These are phyloP conservation scores for Pedinophyceae sp. DNA, from an alignment of 139 green algal species.

Conservation along the genomic window DNA sequence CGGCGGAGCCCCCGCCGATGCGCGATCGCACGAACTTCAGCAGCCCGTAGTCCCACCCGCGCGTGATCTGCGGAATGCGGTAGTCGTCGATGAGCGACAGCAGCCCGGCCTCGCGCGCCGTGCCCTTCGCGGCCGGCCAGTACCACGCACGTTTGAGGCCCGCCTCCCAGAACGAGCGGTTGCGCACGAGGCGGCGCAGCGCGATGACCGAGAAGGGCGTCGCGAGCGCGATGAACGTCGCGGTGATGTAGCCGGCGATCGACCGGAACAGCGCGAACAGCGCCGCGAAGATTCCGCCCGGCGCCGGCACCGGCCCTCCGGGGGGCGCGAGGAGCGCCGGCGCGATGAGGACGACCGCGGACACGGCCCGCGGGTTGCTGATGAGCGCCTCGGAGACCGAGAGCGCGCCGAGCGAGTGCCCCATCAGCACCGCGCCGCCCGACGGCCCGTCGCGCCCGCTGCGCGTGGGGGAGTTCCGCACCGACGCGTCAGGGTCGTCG, in stretches of 20 bases:
- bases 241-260: neutral
- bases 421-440: slow-evolving; percentile 34
- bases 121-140: too few relatives aligned
- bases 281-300: neutral
- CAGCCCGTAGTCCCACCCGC: slow-evolving; percentile 58
- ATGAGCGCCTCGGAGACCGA: slow-evolving; percentile 39
- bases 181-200: neutral
- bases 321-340: slow-evolving; percentile 47
- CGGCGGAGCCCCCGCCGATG: too few relatives aligned
- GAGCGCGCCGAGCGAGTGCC: slow-evolving; percentile 54
- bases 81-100: slow-evolving; percentile 59
- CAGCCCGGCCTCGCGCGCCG: too few relatives aligned
- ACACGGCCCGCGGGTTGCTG: slow-evolving; percentile 14
- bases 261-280: neutral
- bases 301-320: too few relatives aligned
- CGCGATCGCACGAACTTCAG: slow-evolving; percentile 37
- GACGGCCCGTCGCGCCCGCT: neutral
- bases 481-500: too few relatives aligned
- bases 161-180: neutral
- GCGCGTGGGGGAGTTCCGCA: neutral
- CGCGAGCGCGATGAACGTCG: neutral
- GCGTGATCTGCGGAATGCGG: slow-evolving; percentile 47
- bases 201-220: neutral
- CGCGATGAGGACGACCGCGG: slow-evolving; percentile 52
- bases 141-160: neutral